Evolutionary conservation across 1,284 basidiomycete species (phyloP).

Genomic region (Heterobasidion irregulare): DNA sequence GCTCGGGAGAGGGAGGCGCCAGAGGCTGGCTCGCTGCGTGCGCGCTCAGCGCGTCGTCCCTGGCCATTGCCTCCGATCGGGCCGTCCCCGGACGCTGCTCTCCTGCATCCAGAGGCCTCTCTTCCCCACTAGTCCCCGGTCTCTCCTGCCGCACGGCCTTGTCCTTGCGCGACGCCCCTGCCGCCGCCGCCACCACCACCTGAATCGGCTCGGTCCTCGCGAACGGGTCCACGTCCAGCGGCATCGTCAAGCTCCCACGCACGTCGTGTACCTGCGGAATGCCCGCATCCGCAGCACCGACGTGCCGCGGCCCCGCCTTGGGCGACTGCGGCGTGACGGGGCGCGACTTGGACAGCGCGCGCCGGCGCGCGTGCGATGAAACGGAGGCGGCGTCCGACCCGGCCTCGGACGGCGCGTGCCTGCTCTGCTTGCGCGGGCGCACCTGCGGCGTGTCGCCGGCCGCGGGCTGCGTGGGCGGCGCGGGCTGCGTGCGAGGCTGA

Average conservation of each 20-base stretch:
- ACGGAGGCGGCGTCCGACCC: neutral
- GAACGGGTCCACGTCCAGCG: neutral
- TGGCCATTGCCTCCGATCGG: neutral
- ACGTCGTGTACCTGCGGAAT: neutral
- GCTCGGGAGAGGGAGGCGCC: slow-evolving; percentile 25
- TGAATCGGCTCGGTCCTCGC: neutral
- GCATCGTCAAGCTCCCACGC: neutral
- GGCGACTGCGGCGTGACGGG: neutral
- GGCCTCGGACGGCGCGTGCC: neutral
- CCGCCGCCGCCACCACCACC: neutral
- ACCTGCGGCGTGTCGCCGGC: neutral
- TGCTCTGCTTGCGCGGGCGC: neutral
- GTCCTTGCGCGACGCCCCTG: neutral
- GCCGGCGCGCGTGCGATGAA: neutral
- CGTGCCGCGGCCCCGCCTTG: neutral
- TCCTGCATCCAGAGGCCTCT: no score
- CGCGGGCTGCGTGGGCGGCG: no score
- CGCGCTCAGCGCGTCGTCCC: neutral
- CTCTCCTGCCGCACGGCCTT: neutral
- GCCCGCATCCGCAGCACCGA: neutral
- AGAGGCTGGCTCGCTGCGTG: slow-evolving; percentile 3
- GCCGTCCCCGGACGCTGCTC: neutral
- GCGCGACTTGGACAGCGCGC: neutral
- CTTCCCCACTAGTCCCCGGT: neutral
- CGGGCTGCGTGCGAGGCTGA: neutral